phyloP scores from a whole-genome alignment of 2,329 filamentous ascomycete species.

The Diplodia seriata region DNA sequence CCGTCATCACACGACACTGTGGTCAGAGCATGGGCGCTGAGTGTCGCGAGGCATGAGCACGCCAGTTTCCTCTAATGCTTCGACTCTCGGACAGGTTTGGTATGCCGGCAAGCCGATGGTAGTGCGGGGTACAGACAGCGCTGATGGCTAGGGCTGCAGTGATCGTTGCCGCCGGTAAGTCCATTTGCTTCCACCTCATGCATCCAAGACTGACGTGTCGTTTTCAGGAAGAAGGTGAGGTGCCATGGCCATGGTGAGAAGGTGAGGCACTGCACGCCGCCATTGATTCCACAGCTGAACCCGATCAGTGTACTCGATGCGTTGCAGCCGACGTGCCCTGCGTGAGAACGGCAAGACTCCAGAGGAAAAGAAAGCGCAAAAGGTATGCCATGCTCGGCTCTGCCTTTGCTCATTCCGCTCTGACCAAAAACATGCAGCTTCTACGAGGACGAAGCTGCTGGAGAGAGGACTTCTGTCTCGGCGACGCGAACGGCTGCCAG shows the following conservation, averaged over 20 bases:
- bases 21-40: neutral
- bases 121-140: neutral
- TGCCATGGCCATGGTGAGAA: conserved; percentile 7
- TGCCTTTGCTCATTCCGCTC: neutral
- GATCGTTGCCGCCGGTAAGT: conserved; percentile 9
- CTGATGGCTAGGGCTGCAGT: conserved; percentile 3
- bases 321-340: conserved; percentile 1
- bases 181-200: neutral
- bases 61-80: neutral
- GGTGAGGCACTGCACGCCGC: neutral
- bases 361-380: conserved; percentile 8
- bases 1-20: neutral
- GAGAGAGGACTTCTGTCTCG: neutral
- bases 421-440: neutral
- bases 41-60: neutral
- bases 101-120: neutral
- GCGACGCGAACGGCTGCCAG: neutral
- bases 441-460: neutral
- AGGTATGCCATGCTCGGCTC: neutral
- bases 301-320: conserved; percentile 5
- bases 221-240: neutral
- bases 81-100: conserved; percentile 2
- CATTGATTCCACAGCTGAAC: neutral
- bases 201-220: neutral
- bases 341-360: neutral